phyloP scores from a whole-genome alignment of 371 early-diverging fungal species.

The Mortierella sp. region DNA sequence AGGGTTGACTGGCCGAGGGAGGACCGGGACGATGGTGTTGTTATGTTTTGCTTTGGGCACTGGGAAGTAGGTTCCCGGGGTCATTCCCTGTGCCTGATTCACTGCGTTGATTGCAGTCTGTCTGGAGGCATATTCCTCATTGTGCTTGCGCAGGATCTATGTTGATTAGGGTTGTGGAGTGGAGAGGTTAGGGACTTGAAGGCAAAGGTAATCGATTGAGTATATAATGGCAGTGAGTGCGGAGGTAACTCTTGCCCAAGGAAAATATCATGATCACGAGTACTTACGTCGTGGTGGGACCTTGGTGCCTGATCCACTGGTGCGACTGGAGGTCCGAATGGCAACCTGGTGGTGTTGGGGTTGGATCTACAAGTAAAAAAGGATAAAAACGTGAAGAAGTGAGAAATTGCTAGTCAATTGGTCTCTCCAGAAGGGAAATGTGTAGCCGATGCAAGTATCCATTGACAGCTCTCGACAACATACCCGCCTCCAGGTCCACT shows the following conservation, averaged over 20 bases:
- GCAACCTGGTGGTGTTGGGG: slow-evolving; percentile 22
- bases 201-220: not conserved
- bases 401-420: too few relatives aligned
- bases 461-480: too few relatives aligned
- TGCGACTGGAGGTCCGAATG: slow-evolving; percentile 52
- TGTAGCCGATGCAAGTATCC: too few relatives aligned
- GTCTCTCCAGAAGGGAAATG: not conserved
- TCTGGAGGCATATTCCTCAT: slow-evolving; percentile 48
- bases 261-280: not conserved
- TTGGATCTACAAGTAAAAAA: slow-evolving; percentile 1
- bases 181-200: not conserved
- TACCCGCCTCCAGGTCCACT: slow-evolving; percentile 14
- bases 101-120: slow-evolving; percentile 29
- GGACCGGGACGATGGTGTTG: slow-evolving; percentile 41
- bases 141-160: slow-evolving; percentile 53
- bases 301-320: slow-evolving; percentile 39
- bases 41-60: slow-evolving; percentile 42
- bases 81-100: slow-evolving; percentile 32
- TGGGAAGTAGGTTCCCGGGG: slow-evolving; percentile 44
- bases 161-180: not conserved
- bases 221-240: slow-evolving; percentile 1
- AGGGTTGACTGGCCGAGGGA: slow-evolving; percentile 44
- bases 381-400: not conserved
- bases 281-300: slow-evolving; percentile 50
- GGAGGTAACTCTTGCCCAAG: slow-evolving; percentile 10